Evolutionary conservation across 257 asterid species (phyloP).

Genomic region (Solanum medicagineum): DNA sequence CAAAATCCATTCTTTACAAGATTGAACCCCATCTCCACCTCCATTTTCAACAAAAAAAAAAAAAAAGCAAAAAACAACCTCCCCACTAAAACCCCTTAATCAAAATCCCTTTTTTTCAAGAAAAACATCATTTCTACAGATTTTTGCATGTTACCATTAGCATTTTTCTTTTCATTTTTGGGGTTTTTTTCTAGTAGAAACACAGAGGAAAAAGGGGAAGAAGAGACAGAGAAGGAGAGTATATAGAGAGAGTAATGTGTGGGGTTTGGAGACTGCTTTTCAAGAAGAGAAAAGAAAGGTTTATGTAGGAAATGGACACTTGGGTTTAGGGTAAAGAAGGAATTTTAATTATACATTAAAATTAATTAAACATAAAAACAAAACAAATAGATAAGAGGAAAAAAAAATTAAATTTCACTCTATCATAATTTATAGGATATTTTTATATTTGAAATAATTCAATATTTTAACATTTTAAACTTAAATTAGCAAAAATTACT

Average conservation of each 20-base stretch:
- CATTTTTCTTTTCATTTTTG: not conserved
- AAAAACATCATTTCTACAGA: not conserved
- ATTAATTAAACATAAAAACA: not conserved
- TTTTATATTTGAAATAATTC: not conserved
- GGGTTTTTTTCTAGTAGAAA: not conserved
- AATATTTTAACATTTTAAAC: too few relatives aligned
- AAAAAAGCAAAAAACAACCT: not conserved
- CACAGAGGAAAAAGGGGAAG: not conserved
- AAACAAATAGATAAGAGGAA: not conserved
- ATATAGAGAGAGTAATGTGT: constrained; percentile 1
- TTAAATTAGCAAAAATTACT: too few relatives aligned
- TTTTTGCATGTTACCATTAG: not conserved
- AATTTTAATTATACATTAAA: constrained; percentile 5
- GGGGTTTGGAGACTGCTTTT: constrained; percentile 23
- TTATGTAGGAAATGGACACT: constrained; percentile 37
- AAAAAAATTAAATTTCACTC: not conserved
- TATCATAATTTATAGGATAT: not conserved
- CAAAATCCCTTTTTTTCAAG: not conserved
- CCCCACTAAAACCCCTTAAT: not conserved
- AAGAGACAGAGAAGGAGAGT: constrained; percentile 8
- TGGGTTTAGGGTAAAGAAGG: constrained; percentile 49
- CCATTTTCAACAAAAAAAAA: not conserved
- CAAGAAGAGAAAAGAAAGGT: constrained; percentile 13
- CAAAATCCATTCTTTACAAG: not conserved
- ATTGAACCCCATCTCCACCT: not conserved